phyloP scores from a whole-genome alignment of 148 eudicot genomes.

The Cornus controversa region DNA sequence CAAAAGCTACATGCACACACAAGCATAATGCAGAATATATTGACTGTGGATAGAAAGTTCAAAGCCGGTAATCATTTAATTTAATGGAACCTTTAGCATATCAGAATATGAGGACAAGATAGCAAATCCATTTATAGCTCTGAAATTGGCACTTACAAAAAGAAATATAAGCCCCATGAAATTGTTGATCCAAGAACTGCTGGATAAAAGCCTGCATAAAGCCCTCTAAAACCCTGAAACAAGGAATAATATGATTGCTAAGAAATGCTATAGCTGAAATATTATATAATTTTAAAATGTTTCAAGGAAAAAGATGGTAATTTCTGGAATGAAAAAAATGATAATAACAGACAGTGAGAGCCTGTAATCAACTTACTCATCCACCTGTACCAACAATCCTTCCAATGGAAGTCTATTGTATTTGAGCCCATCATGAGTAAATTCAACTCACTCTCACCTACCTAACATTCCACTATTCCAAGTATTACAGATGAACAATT shows the following conservation, averaged over 20 bases:
- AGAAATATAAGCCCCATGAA: constrained; percentile 96
- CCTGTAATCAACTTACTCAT: not conserved
- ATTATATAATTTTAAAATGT: not conserved
- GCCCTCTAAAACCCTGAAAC: constrained; percentile 84
- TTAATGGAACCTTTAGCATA: not conserved
- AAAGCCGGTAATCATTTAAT: not conserved
- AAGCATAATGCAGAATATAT: not conserved
- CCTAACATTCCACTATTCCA: not conserved
- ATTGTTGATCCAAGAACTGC: constrained; percentile 93
- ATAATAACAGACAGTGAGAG: not conserved
- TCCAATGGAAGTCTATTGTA: not conserved
- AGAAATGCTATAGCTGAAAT: not conserved
- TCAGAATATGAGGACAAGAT: not conserved
- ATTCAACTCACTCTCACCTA: not conserved
- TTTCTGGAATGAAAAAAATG: not conserved
- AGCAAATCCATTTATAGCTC: not conserved
- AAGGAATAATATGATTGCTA: not conserved
- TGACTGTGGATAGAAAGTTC: not conserved
- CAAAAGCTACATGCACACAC: not conserved
- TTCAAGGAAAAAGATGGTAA: not conserved
- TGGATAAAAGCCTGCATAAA: constrained; percentile 91
- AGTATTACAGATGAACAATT: not conserved
- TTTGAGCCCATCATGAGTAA: not conserved
- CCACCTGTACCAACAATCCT: not conserved
- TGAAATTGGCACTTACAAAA: constrained; percentile 64